phyloP scores from a whole-genome alignment of 371 early-diverging fungal genomes.

The Actinomortierella ambigua region DNA sequence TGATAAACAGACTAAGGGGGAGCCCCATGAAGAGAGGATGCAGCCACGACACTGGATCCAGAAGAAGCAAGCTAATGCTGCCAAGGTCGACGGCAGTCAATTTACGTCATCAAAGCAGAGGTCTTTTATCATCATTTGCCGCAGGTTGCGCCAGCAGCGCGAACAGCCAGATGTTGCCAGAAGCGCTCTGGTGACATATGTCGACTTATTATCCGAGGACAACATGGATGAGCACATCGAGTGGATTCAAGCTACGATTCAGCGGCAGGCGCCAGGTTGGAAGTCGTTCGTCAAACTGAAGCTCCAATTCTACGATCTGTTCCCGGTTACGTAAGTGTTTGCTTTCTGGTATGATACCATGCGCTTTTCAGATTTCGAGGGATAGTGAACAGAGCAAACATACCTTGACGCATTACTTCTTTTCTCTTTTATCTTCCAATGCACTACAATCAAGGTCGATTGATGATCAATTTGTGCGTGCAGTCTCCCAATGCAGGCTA shows the following conservation, averaged over 20 bases:
- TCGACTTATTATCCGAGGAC: not conserved
- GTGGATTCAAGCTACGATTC: conserved; percentile 31
- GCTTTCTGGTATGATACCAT: too few relatives aligned
- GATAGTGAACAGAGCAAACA: too few relatives aligned
- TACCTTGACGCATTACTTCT: not conserved
- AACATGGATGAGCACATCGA: not conserved
- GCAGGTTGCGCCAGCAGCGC: conserved; percentile 11
- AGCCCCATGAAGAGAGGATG: too few relatives aligned
- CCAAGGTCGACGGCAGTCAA: conserved; percentile 17
- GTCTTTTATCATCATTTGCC: conserved; percentile 28
- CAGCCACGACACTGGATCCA: too few relatives aligned
- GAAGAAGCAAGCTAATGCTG: too few relatives aligned
- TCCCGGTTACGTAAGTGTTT: conserved; percentile 27
- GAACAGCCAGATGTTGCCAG: conserved; percentile 13
- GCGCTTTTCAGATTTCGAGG: too few relatives aligned
- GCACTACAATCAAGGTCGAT: conserved; percentile 15
- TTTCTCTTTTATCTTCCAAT: not conserved
- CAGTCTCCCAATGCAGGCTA: conserved; percentile 17
- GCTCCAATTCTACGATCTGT: conserved; percentile 35
- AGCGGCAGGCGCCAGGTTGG: conserved; percentile 15
- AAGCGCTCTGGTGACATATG: not conserved
- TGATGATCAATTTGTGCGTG: conserved; percentile 24
- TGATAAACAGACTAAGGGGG: too few relatives aligned
- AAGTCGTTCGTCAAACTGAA: conserved; percentile 41
- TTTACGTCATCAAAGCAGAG: not conserved